Evolutionary conservation across 768 basidiomycete genomes (phyloP), one percentile per base, ranked within the genome.

Genomic region (Termitomyces sp.): DNA sequence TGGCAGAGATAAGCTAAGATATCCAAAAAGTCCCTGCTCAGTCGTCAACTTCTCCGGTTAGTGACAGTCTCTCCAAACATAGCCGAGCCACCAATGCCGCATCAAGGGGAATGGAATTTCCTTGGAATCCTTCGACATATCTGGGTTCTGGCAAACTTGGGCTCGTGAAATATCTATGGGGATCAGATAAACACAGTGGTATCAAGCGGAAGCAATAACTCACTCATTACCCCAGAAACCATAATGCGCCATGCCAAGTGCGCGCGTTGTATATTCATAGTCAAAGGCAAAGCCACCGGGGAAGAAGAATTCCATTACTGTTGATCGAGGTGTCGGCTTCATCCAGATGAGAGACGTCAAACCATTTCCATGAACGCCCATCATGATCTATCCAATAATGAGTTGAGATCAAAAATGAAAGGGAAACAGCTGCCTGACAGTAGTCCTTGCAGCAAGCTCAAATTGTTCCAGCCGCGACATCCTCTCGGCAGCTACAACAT

Each of bases 311-410:
- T 97, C 94, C 67, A 96, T 91, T 33, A 97, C 92, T 0, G 94
- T 93, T 33, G 91, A 81, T 18, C 87, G 78, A 5, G 86, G 85
- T 3, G 82, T 83, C 2, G 91, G 89, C 24, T 89, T 87, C 94
- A 96, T 97, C 94, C 93, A 97, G 5, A 97, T 68, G 0, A 95
- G 79, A 30, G 91, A 81, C 0, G 93, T 95, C 40, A 97, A 70
- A 33, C 92, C 94, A 66, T 97, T 96, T 10, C 94, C 94, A 65
- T 96, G 94, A 16, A 96, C 88, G 57, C 94, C 94, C 81, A 95
- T 88, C 86, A 96, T 82, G 65, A 96, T 92, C 94, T 96, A 52
- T 46, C n/a, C 26, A 20, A 5, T 38, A 36, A 30, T 22, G 20
- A 13, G 46, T 8, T 18, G 52, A 54, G 26, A 1, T n/a, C 2